Evolutionary conservation across 2,329 filamentous ascomycete species (phyloP).

Genomic region (Hirsutella thompsonii): DNA sequence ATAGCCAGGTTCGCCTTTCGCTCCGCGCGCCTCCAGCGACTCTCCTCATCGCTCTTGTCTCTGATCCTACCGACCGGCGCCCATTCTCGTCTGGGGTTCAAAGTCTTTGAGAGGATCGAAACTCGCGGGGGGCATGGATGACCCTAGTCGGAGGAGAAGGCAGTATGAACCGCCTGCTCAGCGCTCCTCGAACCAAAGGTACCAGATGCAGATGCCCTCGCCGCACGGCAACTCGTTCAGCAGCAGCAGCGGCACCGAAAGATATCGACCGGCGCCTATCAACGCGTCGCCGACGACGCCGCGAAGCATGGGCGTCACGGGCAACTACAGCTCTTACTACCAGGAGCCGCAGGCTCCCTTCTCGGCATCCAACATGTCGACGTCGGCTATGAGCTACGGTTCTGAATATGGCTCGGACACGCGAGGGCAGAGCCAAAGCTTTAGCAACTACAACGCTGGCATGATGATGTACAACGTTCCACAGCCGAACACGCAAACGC

Average conservation of each 20-base stretch:
- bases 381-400: constrained; percentile 42
- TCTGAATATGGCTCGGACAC: constrained; percentile 53
- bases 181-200: constrained; percentile 42
- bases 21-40: too few species aligned
- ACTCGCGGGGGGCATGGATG: constrained; percentile 56
- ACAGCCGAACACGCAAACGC: constrained; percentile 45
- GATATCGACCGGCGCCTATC: constrained; percentile 36
- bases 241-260: constrained; percentile 20
- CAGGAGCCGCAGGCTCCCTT: constrained; percentile 39
- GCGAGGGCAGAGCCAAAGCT: constrained; percentile 40
- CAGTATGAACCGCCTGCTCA: constrained; percentile 61
- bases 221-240: constrained; percentile 25
- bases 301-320: constrained; percentile 40
- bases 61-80: too few species aligned
- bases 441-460: constrained; percentile 45
- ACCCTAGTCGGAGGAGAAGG: constrained; percentile 59
- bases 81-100: not conserved
- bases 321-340: constrained; percentile 47
- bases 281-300: constrained; percentile 33
- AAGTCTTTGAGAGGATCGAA: not conserved
- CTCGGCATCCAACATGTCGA: constrained; percentile 43
- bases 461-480: constrained; percentile 72
- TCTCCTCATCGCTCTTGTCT: not conserved
- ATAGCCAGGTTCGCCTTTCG: too few species aligned
- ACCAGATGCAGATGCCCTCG: constrained; percentile 35